Evolutionary conservation across 495 filamentous ascomycete genomes (phyloP).

Genomic region (Trichoderma asperelloides): DNA sequence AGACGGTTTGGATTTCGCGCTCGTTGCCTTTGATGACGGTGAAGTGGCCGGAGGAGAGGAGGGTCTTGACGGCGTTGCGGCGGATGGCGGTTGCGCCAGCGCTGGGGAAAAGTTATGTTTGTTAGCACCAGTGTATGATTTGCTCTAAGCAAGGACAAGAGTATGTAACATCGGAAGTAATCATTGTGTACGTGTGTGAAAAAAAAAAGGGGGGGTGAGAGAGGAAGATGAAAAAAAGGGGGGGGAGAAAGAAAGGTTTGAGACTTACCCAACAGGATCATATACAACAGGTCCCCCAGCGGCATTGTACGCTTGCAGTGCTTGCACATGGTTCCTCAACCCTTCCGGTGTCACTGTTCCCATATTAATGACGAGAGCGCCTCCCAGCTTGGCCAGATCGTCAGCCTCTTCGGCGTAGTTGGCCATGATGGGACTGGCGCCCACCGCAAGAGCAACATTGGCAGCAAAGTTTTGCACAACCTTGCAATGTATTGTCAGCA

Average conservation of each 20-base stretch:
- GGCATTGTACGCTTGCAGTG: conserved; percentile 66
- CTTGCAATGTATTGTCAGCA: conserved; percentile 10
- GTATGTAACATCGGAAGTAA: no score
- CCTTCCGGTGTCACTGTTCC: conserved; percentile 73
- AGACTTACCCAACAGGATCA: conserved; percentile 71
- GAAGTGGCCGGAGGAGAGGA: conserved; percentile 70
- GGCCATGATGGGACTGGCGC: conserved; percentile 90
- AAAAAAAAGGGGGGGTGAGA: background rate
- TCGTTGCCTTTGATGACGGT: conserved; percentile 94
- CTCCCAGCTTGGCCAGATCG: conserved; percentile 59
- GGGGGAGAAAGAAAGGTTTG: no score
- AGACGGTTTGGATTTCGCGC: conserved; percentile 72
- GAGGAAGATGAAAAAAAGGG: background rate
- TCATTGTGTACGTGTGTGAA: background rate
- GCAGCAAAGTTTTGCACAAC: conserved; percentile 92
- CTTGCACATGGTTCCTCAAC: conserved; percentile 52
- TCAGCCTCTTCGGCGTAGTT: conserved; percentile 74
- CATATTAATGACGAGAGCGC: conserved; percentile 86
- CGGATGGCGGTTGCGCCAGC: conserved; percentile 74
- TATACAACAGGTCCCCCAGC: conserved; percentile 67
- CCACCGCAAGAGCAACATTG: conserved; percentile 75
- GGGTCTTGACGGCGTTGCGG: conserved; percentile 55
- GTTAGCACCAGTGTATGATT: background rate
- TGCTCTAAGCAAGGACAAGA: no score
- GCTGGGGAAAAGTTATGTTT: conserved; percentile 17